Conservation (phyloP, 108 stramenopile genomes). For the Phaeodactylum tricornutum region DNA sequence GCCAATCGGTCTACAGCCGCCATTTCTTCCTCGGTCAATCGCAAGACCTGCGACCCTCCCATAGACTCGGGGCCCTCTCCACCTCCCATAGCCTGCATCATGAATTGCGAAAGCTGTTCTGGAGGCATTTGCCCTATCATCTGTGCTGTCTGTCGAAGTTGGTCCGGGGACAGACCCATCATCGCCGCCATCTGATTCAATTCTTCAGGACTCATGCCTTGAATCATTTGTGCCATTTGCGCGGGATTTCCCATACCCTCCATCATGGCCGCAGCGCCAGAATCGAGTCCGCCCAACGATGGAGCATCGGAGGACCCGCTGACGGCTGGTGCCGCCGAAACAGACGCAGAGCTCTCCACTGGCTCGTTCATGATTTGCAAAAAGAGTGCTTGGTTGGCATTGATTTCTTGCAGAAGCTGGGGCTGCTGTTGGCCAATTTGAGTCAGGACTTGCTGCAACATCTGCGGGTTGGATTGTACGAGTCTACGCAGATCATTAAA, state of each 20-base stretch:
- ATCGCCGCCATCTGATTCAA: slow-evolving; percentile 82
- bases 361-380: slow-evolving; percentile 98
- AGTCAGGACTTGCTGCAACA: slow-evolving; percentile 76
- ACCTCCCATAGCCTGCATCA: slow-evolving; percentile 74
- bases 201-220: slow-evolving; percentile 79
- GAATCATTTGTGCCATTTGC: slow-evolving; percentile 80
- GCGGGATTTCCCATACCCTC: slow-evolving; percentile 69
- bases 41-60: slow-evolving; percentile 57
- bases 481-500: slow-evolving; percentile 85
- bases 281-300: slow-evolving; percentile 12
- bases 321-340: slow-evolving; percentile 18
- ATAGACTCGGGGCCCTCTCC: slow-evolving; percentile 32
- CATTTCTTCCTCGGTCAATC: slow-evolving; percentile 91
- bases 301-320: slow-evolving; percentile 22
- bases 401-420: slow-evolving; percentile 82
- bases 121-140: slow-evolving; percentile 89
- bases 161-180: slow-evolving; percentile 90
- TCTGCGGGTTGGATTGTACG: slow-evolving; percentile 88
- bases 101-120: slow-evolving; percentile 85
- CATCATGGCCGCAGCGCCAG: slow-evolving; percentile 45
- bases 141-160: slow-evolving; percentile 83
- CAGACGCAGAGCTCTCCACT: slow-evolving; percentile 28
- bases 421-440: slow-evolving; percentile 92
- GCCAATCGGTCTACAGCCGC: slow-evolving; percentile 89
- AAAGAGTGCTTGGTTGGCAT: slow-evolving; percentile 89